Conservation (phyloP, 805 yeast species). For the Starmerella gropengiesseri region DNA sequence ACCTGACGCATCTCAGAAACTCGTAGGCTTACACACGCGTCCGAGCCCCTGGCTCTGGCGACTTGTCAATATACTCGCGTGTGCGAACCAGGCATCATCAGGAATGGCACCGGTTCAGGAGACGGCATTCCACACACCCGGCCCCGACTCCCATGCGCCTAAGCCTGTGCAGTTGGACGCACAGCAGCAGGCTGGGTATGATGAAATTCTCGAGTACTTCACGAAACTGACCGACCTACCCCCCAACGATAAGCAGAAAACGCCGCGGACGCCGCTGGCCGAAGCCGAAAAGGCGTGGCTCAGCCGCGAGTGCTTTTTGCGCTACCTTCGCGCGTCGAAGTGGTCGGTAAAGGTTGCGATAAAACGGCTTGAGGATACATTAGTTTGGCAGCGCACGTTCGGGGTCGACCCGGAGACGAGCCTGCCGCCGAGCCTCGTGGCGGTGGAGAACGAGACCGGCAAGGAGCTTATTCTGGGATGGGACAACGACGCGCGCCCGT, state of each 20-base stretch:
- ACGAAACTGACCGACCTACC: constrained; percentile 38
- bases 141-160: constrained; percentile 43
- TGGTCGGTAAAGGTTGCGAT: constrained; percentile 70
- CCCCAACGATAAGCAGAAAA: constrained; percentile 34
- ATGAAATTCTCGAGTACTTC: constrained; percentile 54
- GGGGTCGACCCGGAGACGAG: constrained; percentile 45
- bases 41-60: no score
- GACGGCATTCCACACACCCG: constrained; percentile 31
- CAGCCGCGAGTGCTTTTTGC: constrained; percentile 77
- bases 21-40: no score
- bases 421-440: constrained; percentile 29
- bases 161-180: constrained; percentile 37
- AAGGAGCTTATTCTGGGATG: constrained; percentile 85
- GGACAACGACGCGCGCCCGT: constrained; percentile 84
- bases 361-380: constrained; percentile 59
- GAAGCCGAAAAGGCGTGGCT: constrained; percentile 78
- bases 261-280: constrained; percentile 32
- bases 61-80: no score
- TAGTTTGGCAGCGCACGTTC: constrained; percentile 90
- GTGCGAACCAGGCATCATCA: no score
- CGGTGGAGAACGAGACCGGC: constrained; percentile 77
- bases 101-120: constrained; percentile 12
- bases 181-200: constrained; percentile 51
- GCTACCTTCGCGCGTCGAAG: constrained; percentile 88
- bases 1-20: no score